These are phyloP conservation scores for Talaromyces rugulosus DNA, from an alignment of 2,329 filamentous ascomycete genomes.

Conservation along the genomic window DNA sequence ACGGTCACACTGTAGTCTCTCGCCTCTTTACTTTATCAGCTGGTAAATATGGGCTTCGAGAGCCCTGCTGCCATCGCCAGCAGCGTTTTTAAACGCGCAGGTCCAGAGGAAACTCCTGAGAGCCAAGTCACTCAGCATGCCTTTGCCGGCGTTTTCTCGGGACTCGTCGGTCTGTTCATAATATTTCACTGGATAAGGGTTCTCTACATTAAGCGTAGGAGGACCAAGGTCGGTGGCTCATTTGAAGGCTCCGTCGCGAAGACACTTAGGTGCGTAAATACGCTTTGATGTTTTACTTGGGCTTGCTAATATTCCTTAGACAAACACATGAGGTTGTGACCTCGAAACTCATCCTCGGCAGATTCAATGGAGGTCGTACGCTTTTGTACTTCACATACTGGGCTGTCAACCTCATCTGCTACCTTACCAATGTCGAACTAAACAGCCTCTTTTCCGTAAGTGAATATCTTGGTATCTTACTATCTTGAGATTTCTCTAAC, in stretches of 20 bases:
- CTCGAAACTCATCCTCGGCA: slow-evolving; percentile 3
- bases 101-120: background rate
- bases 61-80: background rate
- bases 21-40: background rate
- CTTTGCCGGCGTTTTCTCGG: background rate
- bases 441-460: background rate
- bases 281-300: background rate
- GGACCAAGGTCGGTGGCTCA: background rate
- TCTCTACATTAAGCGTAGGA: background rate
- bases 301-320: background rate
- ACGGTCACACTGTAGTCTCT: background rate
- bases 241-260: background rate
- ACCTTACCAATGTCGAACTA: slow-evolving; percentile 12
- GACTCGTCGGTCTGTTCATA: background rate
- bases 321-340: background rate
- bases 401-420: slow-evolving; percentile 14
- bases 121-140: background rate
- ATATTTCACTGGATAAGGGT: background rate
- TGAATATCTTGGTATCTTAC: background rate
- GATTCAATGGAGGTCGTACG: slow-evolving; percentile 5
- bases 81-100: background rate
- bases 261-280: background rate
- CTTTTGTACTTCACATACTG: slow-evolving; percentile 14
- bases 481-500: background rate
- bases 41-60: background rate